Evolutionary conservation across 306 rosid species (phyloP), one percentile per base, ranked within the genome.

Genomic region (Lagenaria siceraria): DNA sequence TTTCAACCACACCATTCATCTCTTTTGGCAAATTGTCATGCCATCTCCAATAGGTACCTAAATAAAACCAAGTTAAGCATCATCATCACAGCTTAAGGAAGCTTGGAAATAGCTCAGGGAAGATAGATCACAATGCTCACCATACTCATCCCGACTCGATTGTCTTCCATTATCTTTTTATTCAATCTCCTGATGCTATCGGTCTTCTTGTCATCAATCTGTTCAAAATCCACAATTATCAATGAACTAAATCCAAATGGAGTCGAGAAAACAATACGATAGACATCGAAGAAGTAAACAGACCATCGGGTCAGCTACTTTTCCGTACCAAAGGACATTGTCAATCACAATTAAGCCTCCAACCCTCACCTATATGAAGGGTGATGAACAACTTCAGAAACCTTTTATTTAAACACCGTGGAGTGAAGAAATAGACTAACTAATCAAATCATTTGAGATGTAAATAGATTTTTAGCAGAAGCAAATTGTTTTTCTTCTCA

Each of bases 1-100:
- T 22, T 24, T 38, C 70, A 56, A n/a, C 70, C 24, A 24, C 61
- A 52, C 49, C 76, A 24, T 24, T 73, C 54, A 87, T 75, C 85
- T 79, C 84, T 90, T 94, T 33, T 88, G 88, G 81, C 98, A 92
- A 70, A 94, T 90, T 52, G 97, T 94, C 81, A 94, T 92, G 73
- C 98, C 98, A 84, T 94, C 98, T 81, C 98, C 98, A 25, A 94
- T 92, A 15, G 98, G 92, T 59, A 94, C 97, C 98, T 94, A 79
- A 61, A 80, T 42, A 75, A 75, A 42, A 35, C 82, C 79, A 64
- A 79, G 64, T 46, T 75, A n/a, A 40, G 36, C 3, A 76, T 75
- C 63, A 81, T 38, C 59, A 56, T 83, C 40, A 66, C 51, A 73
- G 56, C 9, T 25, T 15, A 78, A 21, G 63, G 11, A 55, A 70